phyloP scores from a whole-genome alignment of 768 basidiomycete genomes.

The Pholiota molesta region DNA sequence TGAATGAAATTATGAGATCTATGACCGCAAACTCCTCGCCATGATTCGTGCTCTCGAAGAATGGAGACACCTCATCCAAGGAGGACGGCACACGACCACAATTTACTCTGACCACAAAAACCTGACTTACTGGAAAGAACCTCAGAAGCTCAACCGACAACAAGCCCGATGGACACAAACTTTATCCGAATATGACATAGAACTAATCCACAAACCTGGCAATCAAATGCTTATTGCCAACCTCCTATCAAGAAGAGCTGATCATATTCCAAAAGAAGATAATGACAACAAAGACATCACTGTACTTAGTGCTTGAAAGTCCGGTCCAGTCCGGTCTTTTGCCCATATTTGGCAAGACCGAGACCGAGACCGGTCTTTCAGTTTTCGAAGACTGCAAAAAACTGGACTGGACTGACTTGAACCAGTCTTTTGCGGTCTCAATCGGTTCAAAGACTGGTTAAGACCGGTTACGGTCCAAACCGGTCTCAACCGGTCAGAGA shows the following conservation, averaged over 20 bases:
- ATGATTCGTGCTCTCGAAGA: conserved; percentile 38
- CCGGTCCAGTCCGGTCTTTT: no score
- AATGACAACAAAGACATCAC: conserved; percentile 18
- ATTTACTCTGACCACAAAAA: conserved; percentile 19
- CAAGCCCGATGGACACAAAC: conserved; percentile 18
- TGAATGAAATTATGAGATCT: conserved; percentile 48
- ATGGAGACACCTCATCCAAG: conserved; percentile 30
- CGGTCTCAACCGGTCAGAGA: no score
- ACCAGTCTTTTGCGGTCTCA: no score
- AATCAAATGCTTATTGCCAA: conserved; percentile 19
- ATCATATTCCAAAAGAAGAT: conserved; percentile 16
- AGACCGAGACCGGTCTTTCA: no score
- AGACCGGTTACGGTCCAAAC: no score
- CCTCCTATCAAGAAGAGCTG: conserved; percentile 18
- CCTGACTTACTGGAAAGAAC: conserved; percentile 6
- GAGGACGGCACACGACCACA: conserved; percentile 23
- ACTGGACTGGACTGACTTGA: no score
- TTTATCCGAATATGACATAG: conserved; percentile 15
- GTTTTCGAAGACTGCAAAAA: no score
- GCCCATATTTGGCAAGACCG: no score
- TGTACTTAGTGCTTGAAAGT: no score
- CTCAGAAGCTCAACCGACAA: conserved; percentile 10
- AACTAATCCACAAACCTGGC: conserved; percentile 14
- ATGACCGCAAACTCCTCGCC: conserved; percentile 52
- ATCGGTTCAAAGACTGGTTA: no score